These are phyloP conservation scores for Podila epicladia DNA, from an alignment of 192 early-diverging fungal species.

Conservation along the genomic window DNA sequence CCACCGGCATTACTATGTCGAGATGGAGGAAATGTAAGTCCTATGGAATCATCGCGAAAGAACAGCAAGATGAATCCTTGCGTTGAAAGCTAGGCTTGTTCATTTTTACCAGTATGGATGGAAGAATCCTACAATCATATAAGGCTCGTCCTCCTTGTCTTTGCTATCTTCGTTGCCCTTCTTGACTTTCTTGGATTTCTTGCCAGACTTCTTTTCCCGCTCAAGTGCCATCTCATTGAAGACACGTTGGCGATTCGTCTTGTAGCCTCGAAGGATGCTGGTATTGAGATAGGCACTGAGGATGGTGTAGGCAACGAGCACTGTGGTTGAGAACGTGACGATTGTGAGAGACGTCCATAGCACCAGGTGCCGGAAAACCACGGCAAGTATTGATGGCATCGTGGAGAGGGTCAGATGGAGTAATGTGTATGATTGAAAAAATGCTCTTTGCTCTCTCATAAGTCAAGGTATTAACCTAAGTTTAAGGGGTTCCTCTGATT, in stretches of 20 bases:
- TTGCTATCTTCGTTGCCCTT: neutral
- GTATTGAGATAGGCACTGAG: slow-evolving; percentile 28
- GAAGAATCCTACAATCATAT: slow-evolving; percentile 82
- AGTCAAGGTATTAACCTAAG: neutral
- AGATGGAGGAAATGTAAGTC: neutral
- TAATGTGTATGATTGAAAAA: neutral
- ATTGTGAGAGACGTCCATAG: slow-evolving; percentile 10
- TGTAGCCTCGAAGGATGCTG: slow-evolving; percentile 22
- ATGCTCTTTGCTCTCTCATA: neutral
- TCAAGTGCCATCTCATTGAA: slow-evolving; percentile 24
- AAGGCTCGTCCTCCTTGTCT: slow-evolving; percentile 42
- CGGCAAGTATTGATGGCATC: neutral
- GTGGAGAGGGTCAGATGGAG: neutral
- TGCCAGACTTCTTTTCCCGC: neutral
- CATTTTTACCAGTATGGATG: slow-evolving; percentile 85
- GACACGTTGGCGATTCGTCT: slow-evolving; percentile 29
- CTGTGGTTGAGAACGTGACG: neutral
- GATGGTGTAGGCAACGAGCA: slow-evolving; percentile 9
- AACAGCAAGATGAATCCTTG: neutral
- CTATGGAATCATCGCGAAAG: neutral
- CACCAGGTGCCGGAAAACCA: neutral
- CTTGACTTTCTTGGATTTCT: neutral
- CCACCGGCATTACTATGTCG: slow-evolving; percentile 81
- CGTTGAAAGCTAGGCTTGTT: neutral
- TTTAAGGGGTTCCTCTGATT: neutral